phyloP scores from a whole-genome alignment of 2,329 filamentous ascomycete genomes.

The Penicillium sp. region DNA sequence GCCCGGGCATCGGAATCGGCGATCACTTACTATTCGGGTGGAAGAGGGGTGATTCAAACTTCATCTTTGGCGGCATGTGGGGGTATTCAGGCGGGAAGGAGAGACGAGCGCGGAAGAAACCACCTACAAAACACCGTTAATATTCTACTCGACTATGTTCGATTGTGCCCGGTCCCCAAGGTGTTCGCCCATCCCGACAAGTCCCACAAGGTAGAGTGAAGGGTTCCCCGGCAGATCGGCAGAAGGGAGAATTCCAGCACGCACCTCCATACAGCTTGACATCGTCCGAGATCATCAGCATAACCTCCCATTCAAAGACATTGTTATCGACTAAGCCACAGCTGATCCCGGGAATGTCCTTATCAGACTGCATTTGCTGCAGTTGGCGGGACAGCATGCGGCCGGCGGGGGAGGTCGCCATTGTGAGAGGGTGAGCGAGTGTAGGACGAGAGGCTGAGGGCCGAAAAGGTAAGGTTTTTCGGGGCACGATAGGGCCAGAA shows the following conservation, averaged over 20 bases:
- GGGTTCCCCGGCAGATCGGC: neutral
- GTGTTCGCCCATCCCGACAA: neutral
- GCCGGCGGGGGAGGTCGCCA: constrained; percentile 52
- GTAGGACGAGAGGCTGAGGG: neutral
- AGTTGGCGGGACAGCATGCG: constrained; percentile 80
- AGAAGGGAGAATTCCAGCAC: neutral
- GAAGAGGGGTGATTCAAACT: constrained; percentile 83
- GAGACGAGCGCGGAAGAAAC: constrained; percentile 85
- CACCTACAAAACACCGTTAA: constrained; percentile 61
- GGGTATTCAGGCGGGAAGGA: constrained; percentile 86
- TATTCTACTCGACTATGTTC: neutral
- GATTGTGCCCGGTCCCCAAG: neutral
- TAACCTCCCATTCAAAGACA: constrained; percentile 97
- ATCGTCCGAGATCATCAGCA: constrained; percentile 97
- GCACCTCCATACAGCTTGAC: constrained; percentile 90
- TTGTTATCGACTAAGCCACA: constrained; percentile 85
- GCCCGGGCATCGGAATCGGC: neutral
- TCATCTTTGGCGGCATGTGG: constrained; percentile 82
- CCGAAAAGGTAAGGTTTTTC: neutral
- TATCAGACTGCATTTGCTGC: constrained; percentile 89
- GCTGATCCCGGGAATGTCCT: constrained; percentile 91
- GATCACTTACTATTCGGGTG: constrained; percentile 76
- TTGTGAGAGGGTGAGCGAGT: constrained; percentile 24
- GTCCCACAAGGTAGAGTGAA: neutral
- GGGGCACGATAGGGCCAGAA: neutral